phyloP scores from a whole-genome alignment of 2,329 filamentous ascomycete species.

The Fusarium sp. region DNA sequence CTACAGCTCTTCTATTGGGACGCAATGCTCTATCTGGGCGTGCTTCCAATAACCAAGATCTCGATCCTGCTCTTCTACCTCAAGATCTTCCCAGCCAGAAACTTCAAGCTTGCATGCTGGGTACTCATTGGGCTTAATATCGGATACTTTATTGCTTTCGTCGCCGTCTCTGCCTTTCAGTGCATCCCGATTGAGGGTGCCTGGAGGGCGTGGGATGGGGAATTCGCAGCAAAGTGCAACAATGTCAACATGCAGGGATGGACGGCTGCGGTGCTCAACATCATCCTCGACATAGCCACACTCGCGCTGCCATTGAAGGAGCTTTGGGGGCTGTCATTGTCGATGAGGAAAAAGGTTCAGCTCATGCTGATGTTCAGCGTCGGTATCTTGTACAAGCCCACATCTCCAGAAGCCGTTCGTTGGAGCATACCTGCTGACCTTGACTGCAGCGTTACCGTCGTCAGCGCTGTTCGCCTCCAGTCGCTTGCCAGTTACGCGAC shows the following conservation, averaged over 20 bases:
- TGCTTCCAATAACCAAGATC: constrained; percentile 4
- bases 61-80: constrained; percentile 21
- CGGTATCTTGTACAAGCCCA: constrained; percentile 6
- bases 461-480: constrained; percentile 15
- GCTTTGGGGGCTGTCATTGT: constrained; percentile 10
- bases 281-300: constrained; percentile 54
- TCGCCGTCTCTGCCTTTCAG: constrained; percentile 54
- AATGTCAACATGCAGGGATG: constrained; percentile 58
- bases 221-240: constrained; percentile 56
- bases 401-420: rapidly evolving
- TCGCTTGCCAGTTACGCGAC: constrained; percentile 23
- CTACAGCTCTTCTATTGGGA: constrained; percentile 20
- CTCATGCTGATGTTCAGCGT: constrained; percentile 27
- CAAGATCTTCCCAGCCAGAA: constrained; percentile 13
- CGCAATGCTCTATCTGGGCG: constrained; percentile 10
- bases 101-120: constrained; percentile 2
- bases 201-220: constrained; percentile 60
- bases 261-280: constrained; percentile 59
- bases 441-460: constrained; percentile 5
- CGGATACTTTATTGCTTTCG: constrained; percentile 33
- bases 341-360: constrained; percentile 16
- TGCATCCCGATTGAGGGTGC: constrained; percentile 58
- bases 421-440: background rate
- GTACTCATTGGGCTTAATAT: constrained; percentile 28
- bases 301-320: constrained; percentile 10